phyloP scores from a whole-genome alignment of 2,329 filamentous ascomycete species.

The Keithomyces neogunnii region DNA sequence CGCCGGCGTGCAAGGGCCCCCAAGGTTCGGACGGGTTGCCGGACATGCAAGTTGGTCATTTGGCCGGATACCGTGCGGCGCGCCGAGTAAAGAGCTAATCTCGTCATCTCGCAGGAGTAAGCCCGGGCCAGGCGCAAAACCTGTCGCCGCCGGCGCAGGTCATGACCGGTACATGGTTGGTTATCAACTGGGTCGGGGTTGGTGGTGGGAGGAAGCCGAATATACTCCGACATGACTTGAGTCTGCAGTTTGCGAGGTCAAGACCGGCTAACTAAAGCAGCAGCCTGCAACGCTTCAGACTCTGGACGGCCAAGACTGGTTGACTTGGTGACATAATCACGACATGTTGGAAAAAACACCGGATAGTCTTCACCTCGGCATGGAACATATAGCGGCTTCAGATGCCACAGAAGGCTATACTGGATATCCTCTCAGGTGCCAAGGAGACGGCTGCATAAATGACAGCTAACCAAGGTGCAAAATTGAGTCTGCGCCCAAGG shows the following conservation, averaged over 20 bases:
- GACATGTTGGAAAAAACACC: too few species aligned
- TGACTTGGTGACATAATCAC: too few species aligned
- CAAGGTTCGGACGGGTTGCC: slow-evolving; percentile 1
- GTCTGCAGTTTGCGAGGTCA: neutral
- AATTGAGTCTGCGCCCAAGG: too few species aligned
- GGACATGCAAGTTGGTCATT: slow-evolving; percentile 3
- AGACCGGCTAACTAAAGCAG: too few species aligned
- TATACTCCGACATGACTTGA: neutral
- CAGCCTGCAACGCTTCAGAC: too few species aligned
- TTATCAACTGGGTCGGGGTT: neutral
- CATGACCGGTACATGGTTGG: neutral
- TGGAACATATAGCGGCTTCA: too few species aligned
- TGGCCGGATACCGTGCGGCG: neutral
- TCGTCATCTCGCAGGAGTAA: neutral
- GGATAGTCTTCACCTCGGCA: too few species aligned
- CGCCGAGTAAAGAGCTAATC: neutral
- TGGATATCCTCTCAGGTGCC: too few species aligned
- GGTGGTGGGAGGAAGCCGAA: neutral
- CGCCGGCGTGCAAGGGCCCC: neutral
- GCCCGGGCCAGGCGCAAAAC: neutral
- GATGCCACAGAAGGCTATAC: too few species aligned
- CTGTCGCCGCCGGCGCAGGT: neutral
- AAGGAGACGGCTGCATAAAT: too few species aligned
- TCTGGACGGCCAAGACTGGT: too few species aligned
- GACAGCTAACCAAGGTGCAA: too few species aligned